Percentiles rank a stretch among this genome's conserved stretches.
Conservation (phyloP, 345 rosid species). For the Gossypium mustelinum region DNA sequence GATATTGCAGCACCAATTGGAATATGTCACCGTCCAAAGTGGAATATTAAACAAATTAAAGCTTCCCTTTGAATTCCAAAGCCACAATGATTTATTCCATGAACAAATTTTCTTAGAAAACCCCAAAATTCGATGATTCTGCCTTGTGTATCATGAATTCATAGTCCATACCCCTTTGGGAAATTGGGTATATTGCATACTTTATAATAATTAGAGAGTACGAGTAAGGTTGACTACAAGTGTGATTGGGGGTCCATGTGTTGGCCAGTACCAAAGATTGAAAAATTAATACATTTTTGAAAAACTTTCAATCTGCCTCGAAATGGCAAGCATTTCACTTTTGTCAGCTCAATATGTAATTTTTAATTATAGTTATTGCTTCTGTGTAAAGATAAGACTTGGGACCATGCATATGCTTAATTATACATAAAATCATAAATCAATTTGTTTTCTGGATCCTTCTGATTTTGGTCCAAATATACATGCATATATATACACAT, state of each 20-base stretch:
- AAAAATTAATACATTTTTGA: background rate
- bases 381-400: background rate
- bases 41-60: slow-evolving; percentile 15
- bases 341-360: slow-evolving; percentile 16
- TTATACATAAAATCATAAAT: background rate
- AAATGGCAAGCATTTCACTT: slow-evolving; percentile 17
- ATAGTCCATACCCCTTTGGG: slow-evolving; percentile 66
- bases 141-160: slow-evolving; percentile 21
- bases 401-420: background rate
- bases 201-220: slow-evolving; percentile 17
- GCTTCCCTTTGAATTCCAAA: slow-evolving; percentile 14
- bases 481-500: too few relatives aligned
- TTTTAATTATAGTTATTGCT: background rate
- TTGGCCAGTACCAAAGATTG: slow-evolving; percentile 38
- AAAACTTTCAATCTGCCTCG: background rate
- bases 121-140: slow-evolving; percentile 7
- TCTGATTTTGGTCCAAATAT: background rate
- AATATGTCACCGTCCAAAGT: slow-evolving; percentile 33
- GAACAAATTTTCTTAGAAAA: slow-evolving; percentile 1
- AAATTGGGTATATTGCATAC: slow-evolving; percentile 30
- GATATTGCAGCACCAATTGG: background rate
- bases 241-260: slow-evolving; percentile 48
- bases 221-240: slow-evolving; percentile 17
- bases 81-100: slow-evolving; percentile 24
- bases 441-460: background rate